These are phyloP conservation scores for Chaetomiaceae sp. DNA, from an alignment of 2,329 filamentous ascomycete species.

Conservation along the genomic window DNA sequence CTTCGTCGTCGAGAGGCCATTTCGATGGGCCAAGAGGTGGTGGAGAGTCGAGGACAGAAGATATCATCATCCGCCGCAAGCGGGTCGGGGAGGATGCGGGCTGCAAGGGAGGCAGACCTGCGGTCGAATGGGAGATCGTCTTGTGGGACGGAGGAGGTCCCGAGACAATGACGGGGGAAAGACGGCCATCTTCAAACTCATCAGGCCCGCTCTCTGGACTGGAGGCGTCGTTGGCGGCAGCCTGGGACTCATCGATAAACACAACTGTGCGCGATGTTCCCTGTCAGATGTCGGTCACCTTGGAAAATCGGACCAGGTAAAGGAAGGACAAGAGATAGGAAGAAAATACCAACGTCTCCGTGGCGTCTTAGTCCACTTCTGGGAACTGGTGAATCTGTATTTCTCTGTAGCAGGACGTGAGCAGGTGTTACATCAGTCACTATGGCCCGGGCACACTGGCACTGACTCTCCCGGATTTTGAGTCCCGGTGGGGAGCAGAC, in stretches of 20 bases:
- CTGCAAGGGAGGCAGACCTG: neutral
- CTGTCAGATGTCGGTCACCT: neutral
- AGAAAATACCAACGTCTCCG: slow-evolving; percentile 21
- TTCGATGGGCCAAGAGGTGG: neutral
- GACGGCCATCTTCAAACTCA: slow-evolving; percentile 12
- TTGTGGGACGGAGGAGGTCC: slow-evolving; percentile 1
- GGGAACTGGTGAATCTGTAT: slow-evolving; percentile 27
- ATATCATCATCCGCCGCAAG: slow-evolving; percentile 12
- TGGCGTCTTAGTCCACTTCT: slow-evolving; percentile 31
- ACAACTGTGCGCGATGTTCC: slow-evolving; percentile 21
- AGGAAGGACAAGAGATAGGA: neutral
- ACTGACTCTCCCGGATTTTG: slow-evolving; percentile 29
- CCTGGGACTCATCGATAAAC: slow-evolving; percentile 26
- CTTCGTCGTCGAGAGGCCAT: slow-evolving; percentile 26
- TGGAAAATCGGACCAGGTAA: neutral
- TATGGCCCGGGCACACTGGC: slow-evolving; percentile 11
- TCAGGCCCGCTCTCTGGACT: slow-evolving; percentile 18
- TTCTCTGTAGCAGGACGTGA: slow-evolving; percentile 16
- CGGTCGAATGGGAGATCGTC: neutral
- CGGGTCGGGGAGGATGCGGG: slow-evolving; percentile 10
- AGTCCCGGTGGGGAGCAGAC: slow-evolving; percentile 28
- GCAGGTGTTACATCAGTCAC: no score
- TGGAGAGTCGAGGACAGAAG: slow-evolving; percentile 4
- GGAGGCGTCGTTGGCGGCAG: slow-evolving; percentile 15
- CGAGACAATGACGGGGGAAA: slow-evolving; percentile 1